Evolutionary conservation across 257 asterid genomes (phyloP).

Genomic region (Striga asiatica): DNA sequence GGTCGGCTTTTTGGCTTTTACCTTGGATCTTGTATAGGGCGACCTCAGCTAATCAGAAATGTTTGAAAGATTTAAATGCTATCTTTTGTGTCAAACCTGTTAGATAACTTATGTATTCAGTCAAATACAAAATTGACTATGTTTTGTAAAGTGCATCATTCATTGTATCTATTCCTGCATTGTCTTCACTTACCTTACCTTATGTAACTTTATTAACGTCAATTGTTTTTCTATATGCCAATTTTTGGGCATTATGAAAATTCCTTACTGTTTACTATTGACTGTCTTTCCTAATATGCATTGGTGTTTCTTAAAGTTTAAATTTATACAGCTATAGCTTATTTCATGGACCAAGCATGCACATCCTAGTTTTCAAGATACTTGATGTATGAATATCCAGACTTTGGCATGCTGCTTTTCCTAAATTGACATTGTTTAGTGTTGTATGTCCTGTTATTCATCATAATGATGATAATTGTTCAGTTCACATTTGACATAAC

Average conservation of each 20-base stretch:
- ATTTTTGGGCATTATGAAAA: neutral
- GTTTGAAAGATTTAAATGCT: neutral
- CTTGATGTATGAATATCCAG: neutral
- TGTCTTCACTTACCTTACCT: neutral
- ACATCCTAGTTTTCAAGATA: no score
- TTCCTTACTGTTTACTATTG: neutral
- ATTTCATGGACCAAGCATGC: no score
- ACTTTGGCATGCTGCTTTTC: neutral
- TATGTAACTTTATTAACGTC: neutral
- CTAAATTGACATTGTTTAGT: neutral
- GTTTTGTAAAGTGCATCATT: neutral
- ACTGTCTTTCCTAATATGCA: neutral
- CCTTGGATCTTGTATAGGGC: neutral
- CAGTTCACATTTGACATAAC: neutral
- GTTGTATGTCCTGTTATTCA: conserved; percentile 3
- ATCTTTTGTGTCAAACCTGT: neutral
- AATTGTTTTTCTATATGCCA: neutral
- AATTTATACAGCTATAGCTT: neutral
- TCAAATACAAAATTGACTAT: no score
- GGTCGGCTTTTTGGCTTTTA: neutral
- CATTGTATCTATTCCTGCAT: neutral
- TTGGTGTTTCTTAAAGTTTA: neutral
- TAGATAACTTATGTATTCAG: no score
- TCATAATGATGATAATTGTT: neutral
- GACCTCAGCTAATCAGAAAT: no score